Conservation (phyloP, 2,329 filamentous ascomycete species). For the Talaromyces amestolkiae region DNA sequence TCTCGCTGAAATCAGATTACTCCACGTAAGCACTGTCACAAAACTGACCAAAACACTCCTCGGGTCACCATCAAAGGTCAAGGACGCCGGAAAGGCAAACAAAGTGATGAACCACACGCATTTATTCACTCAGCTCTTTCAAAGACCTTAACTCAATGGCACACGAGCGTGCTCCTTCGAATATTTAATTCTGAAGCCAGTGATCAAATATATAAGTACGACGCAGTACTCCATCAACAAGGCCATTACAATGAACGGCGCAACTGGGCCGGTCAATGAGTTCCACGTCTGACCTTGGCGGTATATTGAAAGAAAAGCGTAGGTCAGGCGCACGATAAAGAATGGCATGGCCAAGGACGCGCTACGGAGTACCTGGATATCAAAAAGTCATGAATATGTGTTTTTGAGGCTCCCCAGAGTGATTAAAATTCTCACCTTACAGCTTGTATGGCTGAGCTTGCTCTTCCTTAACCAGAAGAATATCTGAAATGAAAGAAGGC, state of each 20-base stretch:
- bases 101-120: not conserved
- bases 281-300: conserved; percentile 23
- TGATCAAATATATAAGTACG: conserved; percentile 23
- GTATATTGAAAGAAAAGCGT: conserved; percentile 27
- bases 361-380: conserved; percentile 21
- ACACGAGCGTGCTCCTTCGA: not conserved
- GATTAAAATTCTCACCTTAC: conserved; percentile 18
- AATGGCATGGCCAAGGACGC: conserved; percentile 24
- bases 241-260: conserved; percentile 25
- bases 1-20: not conserved
- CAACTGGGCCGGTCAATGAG: conserved; percentile 23
- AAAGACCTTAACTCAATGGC: not conserved
- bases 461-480: conserved; percentile 24
- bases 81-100: not conserved
- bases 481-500: conserved; percentile 22
- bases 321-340: conserved; percentile 25
- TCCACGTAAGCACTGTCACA: not conserved
- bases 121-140: not conserved
- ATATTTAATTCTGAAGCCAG: conserved; percentile 20
- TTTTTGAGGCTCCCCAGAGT: not conserved
- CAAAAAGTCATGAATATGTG: not conserved
- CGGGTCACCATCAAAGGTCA: not conserved
- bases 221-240: conserved; percentile 25
- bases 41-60: not conserved
- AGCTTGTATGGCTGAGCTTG: conserved; percentile 19